Percentiles rank a stretch among this genome's conserved stretches.
Conservation (phyloP, 2,329 filamentous ascomycete genomes). For the Pezicula neosporulosa region DNA sequence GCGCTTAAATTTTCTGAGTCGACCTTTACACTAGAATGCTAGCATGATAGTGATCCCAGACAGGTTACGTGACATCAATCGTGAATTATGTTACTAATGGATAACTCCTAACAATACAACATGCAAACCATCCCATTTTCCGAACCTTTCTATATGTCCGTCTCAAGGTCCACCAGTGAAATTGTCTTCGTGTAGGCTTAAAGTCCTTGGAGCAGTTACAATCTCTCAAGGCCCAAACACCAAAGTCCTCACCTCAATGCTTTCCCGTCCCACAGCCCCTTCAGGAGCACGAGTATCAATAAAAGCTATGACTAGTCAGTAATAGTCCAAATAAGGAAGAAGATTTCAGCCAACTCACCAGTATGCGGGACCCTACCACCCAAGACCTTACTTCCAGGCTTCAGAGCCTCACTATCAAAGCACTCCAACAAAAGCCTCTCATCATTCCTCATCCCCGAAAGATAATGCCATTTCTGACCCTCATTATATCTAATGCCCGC, state of each 20-base stretch:
- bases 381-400: slow-evolving; percentile 42
- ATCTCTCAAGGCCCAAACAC: slow-evolving; percentile 60
- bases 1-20: no score
- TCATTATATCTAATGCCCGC: slow-evolving; percentile 27
- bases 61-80: no score
- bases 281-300: slow-evolving; percentile 66
- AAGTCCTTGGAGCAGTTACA: no score
- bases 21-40: no score
- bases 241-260: slow-evolving; percentile 83
- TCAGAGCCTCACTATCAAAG: slow-evolving; percentile 37
- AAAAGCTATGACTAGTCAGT: slow-evolving; percentile 51
- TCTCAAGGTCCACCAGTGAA: no score
- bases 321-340: no score
- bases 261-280: slow-evolving; percentile 72
- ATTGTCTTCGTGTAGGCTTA: no score
- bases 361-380: slow-evolving; percentile 61
- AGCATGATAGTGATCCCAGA: no score
- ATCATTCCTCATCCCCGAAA: slow-evolving; percentile 29
- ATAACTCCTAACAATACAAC: no score
- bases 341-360: neutral
- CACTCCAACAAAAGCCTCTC: slow-evolving; percentile 30
- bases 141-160: no score
- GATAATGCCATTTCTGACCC: slow-evolving; percentile 29
- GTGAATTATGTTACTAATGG: no score
- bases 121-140: no score